Evolutionary conservation across 2,329 filamentous ascomycete species (phyloP), one percentile per base, ranked within the genome.

Genomic region (Ilyonectria mors-panacis): DNA sequence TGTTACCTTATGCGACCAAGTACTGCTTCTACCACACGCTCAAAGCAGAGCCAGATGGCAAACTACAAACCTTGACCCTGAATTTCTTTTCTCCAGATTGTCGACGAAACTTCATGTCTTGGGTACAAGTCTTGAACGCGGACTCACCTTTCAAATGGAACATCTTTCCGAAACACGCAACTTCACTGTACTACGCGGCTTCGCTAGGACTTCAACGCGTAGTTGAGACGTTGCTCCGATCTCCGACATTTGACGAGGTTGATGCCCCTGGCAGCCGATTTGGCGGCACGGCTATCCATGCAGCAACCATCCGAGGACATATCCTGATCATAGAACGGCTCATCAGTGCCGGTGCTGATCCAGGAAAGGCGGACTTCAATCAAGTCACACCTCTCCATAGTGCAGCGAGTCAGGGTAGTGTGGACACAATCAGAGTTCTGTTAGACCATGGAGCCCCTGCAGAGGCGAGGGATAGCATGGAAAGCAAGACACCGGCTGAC

Each of bases 71-170:
- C 13, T 23, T 51, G 13, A 30, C 26, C 13, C n/a, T 28, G 6
- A 15, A 28, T 2, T 51, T 51, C 47, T 51, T 51, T 23, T 23
- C 19, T 23, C 26, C 26, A 8, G 9, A 13, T 23, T 15, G 13
- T 17, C 19, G 47, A 51, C n/a, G 3, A 17, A 51, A 51, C 26
- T 51, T 51, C 23, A 51, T 51, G 47, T 23, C 47, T 30, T 51
- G 8, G 47, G 47, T 51, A n/a, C 47, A 51, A 51, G 26, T 51
- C 23, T 30, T 51, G 13, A 51, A 51, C 17, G 47, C 47, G 2
- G 23, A 23, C 47, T 51, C 21, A 26, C 19, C 19, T 7, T 51
- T 51, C 47, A 51, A 51, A 51, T 51, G 8, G 47, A 30, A 51
- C 17, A 51, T 51, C 26, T 51, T 26, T 17, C 47, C 47, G 13